Percentiles rank a stretch among this genome's conserved stretches.
phyloP scores from a whole-genome alignment of 306 rosid genomes.

The Acacia confusa region DNA sequence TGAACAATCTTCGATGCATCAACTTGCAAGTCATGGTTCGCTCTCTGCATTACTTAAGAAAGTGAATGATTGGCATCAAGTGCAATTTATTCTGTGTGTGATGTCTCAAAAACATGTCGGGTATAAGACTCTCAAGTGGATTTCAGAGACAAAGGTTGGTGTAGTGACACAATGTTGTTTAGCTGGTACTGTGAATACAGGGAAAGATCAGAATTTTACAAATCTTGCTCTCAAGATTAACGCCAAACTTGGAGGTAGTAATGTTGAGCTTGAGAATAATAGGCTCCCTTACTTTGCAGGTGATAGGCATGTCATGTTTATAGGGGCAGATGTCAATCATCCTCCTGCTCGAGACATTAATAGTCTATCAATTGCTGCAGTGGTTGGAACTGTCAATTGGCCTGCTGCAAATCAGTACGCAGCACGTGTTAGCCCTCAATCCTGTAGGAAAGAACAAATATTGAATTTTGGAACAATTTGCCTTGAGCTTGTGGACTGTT shows the following conservation, averaged over 20 bases:
- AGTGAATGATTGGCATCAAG: conserved; percentile 14
- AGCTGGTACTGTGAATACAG: conserved; percentile 46
- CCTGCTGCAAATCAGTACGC: conserved; percentile 84
- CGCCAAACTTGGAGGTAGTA: conserved; percentile 92
- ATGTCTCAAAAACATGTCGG: conserved; percentile 60
- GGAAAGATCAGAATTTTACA: conserved; percentile 57
- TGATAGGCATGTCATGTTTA: conserved; percentile 66
- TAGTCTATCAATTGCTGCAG: conserved; percentile 83
- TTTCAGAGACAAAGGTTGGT: conserved; percentile 78
- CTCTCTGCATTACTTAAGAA: conserved; percentile 53
- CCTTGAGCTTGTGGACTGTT: conserved; percentile 61
- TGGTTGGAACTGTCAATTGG: conserved; percentile 80
- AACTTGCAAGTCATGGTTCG: conserved; percentile 30
- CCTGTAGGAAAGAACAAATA: conserved; percentile 55
- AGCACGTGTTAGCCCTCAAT: conserved; percentile 63
- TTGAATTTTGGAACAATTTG: conserved; percentile 60
- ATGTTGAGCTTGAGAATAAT: conserved; percentile 57
- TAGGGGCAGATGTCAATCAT: conserved; percentile 91
- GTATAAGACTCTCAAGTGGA: conserved; percentile 70
- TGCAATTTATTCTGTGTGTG: conserved; percentile 71
- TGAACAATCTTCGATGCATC: conserved; percentile 48
- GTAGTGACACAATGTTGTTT: conserved; percentile 81
- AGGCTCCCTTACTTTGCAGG: conserved; percentile 48
- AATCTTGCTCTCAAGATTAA: conserved; percentile 75
- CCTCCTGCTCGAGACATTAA: conserved; percentile 47